Percentiles rank a stretch among this genome's conserved stretches.
Conservation (phyloP, 179 eudicot species). For the Corrigiola litoralis region DNA sequence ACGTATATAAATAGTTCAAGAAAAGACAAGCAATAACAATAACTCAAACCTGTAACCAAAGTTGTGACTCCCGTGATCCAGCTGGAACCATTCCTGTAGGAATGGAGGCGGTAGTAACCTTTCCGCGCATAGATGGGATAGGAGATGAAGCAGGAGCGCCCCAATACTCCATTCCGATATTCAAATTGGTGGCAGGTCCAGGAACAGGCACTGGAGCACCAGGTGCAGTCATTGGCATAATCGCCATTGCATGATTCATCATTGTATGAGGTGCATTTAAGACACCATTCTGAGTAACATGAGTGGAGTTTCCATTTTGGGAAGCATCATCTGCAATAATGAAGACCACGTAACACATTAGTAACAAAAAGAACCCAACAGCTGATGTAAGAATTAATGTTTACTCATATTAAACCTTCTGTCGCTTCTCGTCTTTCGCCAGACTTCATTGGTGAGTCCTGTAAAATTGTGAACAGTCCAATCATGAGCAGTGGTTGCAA, state of each 20-base stretch:
- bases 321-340: slow-evolving; percentile 49
- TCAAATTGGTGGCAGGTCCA: slow-evolving; percentile 89
- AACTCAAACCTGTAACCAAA: slow-evolving; percentile 72
- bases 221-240: slow-evolving; percentile 55
- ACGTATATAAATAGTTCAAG: not conserved
- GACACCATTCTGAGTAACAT: slow-evolving; percentile 69
- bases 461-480: slow-evolving; percentile 20
- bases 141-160: slow-evolving; percentile 56
- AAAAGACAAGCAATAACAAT: slow-evolving; percentile 7
- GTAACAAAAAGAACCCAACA: not conserved
- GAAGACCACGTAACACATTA: not conserved
- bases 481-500: not conserved
- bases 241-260: slow-evolving; percentile 55
- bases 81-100: slow-evolving; percentile 60
- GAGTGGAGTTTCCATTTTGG: slow-evolving; percentile 61
- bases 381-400: slow-evolving; percentile 9
- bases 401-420: slow-evolving; percentile 45
- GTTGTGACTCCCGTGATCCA: slow-evolving; percentile 84
- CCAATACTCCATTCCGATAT: slow-evolving; percentile 99
- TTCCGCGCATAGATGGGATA: slow-evolving; percentile 60
- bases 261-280: slow-evolving; percentile 42
- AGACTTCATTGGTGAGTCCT: slow-evolving; percentile 66
- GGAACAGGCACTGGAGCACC: slow-evolving; percentile 54
- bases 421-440: slow-evolving; percentile 54
- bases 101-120: slow-evolving; percentile 59